Evolutionary conservation across 108 stramenopile genomes (phyloP), one percentile per base, ranked within the genome.

Genomic region (Craspedostauros australis): DNA sequence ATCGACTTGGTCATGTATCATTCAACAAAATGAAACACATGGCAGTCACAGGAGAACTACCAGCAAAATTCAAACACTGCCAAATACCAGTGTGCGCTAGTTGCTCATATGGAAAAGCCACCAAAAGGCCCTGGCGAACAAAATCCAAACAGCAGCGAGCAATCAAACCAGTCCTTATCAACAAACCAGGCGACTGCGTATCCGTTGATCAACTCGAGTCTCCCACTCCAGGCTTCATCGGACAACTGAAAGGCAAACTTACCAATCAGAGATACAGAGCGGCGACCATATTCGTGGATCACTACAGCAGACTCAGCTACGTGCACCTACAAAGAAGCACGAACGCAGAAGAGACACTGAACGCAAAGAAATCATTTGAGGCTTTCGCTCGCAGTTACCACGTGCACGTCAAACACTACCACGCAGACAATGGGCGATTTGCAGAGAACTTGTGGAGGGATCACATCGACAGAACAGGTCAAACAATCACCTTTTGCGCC

Each of bases 221-320:
- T n/a, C 26, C 56, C 11, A 72, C 63, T 23, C 81, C 74, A 16
- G 76, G 76, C 0, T 46, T 75, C 4, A 60, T 82, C 25, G 70
- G 67, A 16, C 73, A 82, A 37, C 38, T 73, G 38, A 44, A 59
- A 27, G 78, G 73, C 12, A 33, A 27, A 16, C 20, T 73, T 1
- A 75, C 74, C 0, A 53, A 39, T 11, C 24, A 50, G 7, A 39
- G 71, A 30, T 75, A 75, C 45, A 24, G 18, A 1, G 53, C 24
- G 9, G 54, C 58, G 1, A 76, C 79, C 16, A 52, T 80, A 29
- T 77, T 70, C 49, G 69, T 74, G 9, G 80, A 81, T 47, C 69
- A 77, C 20, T 42, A 27, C 43, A 51, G 47, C 24, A 4, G 25
- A 1, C 39, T 71, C 0, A 1, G 32, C 18, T 74, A 62, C 27